Conservation (phyloP, 2,329 filamentous ascomycete genomes). For the Xylariomycetidae sp. region DNA sequence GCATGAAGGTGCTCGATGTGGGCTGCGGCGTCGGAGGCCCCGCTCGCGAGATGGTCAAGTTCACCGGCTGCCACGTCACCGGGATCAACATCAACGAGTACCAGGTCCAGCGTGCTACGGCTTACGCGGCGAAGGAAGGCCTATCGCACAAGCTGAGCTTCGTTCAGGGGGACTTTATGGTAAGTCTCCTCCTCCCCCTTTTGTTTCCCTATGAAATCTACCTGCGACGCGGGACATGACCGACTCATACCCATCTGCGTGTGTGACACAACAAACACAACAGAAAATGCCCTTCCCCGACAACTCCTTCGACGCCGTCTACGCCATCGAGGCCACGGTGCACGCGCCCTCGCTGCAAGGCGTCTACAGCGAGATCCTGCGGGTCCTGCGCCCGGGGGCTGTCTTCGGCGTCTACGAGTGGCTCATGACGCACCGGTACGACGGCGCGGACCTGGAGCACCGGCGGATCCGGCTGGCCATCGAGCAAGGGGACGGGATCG, state of each 20-base stretch:
- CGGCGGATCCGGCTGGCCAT: slow-evolving; percentile 69
- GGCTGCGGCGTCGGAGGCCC: slow-evolving; percentile 75
- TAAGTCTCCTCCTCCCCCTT: slow-evolving; percentile 23
- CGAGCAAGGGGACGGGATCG: slow-evolving; percentile 72
- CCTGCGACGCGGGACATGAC: background rate
- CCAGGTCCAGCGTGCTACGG: slow-evolving; percentile 68
- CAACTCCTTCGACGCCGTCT: slow-evolving; percentile 70
- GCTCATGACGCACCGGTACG: slow-evolving; percentile 74
- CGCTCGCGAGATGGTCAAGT: slow-evolving; percentile 69
- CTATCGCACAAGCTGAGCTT: slow-evolving; percentile 61
- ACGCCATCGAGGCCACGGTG: slow-evolving; percentile 74
- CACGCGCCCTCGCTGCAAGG: slow-evolving; percentile 69
- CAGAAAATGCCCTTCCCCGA: slow-evolving; percentile 70
- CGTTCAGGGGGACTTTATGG: slow-evolving; percentile 74
- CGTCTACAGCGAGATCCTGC: slow-evolving; percentile 70
- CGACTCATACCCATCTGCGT: background rate
- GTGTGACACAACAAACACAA: slow-evolving; percentile 1
- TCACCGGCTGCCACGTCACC: slow-evolving; percentile 63
- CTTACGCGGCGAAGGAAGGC: slow-evolving; percentile 62
- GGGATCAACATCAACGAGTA: slow-evolving; percentile 80
- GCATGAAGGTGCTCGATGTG: slow-evolving; percentile 68
- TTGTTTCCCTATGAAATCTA: too few species aligned
- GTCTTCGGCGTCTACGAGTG: slow-evolving; percentile 76
- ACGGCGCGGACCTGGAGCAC: slow-evolving; percentile 63
- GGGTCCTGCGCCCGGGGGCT: slow-evolving; percentile 71